Evolutionary conservation across 768 basidiomycete genomes (phyloP).

Genomic region (Leccinum subgranulosum): DNA sequence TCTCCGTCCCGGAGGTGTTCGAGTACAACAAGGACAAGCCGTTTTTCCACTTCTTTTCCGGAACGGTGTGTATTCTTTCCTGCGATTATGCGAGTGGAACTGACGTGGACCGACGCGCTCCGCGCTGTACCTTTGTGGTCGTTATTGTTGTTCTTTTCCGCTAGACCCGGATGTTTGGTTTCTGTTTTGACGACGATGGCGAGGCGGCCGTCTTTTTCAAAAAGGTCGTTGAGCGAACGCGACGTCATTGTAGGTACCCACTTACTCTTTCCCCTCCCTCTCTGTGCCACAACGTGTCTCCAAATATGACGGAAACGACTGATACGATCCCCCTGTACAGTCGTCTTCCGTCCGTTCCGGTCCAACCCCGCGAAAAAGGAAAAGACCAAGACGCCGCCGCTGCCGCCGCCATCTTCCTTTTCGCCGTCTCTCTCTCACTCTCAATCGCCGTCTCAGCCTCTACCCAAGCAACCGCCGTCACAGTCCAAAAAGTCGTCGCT

Average conservation of each 20-base stretch:
- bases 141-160: neutral
- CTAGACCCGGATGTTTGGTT: conserved; percentile 47
- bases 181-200: conserved; percentile 56
- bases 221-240: conserved; percentile 50
- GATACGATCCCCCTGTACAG: conserved; percentile 1
- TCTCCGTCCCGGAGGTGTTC: conserved; percentile 56
- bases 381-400: conserved; percentile 35
- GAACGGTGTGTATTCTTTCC: conserved; percentile 56
- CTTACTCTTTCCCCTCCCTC: neutral
- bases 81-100: neutral
- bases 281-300: neutral
- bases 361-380: conserved; percentile 28
- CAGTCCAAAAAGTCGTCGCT: conserved; percentile 30
- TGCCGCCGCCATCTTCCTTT: conserved; percentile 25
- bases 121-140: neutral
- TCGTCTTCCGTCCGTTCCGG: conserved; percentile 28
- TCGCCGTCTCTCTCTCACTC: neutral
- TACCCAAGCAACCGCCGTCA: neutral
- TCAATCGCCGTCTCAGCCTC: neutral
- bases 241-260: conserved; percentile 37
- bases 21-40: conserved; percentile 82
- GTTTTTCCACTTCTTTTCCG: conserved; percentile 90
- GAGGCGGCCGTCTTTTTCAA: conserved; percentile 60
- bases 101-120: neutral
- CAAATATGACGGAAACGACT: neutral